Evolutionary conservation across 495 filamentous ascomycete genomes (phyloP).

Genomic region (Aspergillus indologenus): DNA sequence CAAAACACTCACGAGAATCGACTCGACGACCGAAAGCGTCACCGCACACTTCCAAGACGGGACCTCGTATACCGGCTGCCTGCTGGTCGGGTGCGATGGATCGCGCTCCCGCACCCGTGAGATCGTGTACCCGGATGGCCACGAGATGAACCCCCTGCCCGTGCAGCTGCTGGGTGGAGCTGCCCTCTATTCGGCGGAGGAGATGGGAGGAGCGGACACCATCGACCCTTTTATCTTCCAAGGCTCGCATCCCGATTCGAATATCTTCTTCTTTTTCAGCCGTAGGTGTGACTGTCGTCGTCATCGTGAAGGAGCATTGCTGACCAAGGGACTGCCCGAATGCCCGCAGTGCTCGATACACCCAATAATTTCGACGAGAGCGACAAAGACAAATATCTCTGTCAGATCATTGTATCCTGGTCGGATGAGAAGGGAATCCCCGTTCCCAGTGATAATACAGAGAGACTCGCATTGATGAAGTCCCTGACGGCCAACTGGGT

Average conservation of each 20-base stretch:
- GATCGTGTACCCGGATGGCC: slow-evolving; percentile 33
- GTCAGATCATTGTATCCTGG: slow-evolving; percentile 55
- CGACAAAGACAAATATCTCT: slow-evolving; percentile 37
- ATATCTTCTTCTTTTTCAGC: slow-evolving; percentile 53
- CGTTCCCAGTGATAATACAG: slow-evolving; percentile 39
- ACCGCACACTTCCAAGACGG: slow-evolving; percentile 53
- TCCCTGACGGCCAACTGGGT: slow-evolving; percentile 50
- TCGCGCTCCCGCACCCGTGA: slow-evolving; percentile 43
- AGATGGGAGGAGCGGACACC: slow-evolving; percentile 39
- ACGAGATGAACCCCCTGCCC: slow-evolving; percentile 41
- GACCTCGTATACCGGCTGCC: slow-evolving; percentile 39
- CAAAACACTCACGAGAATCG: slow-evolving; percentile 39
- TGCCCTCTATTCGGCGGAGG: slow-evolving; percentile 35
- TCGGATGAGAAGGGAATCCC: slow-evolving; percentile 40
- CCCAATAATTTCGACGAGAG: slow-evolving; percentile 40
- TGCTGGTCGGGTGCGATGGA: slow-evolving; percentile 59
- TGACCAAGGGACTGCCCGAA: slow-evolving; percentile 4
- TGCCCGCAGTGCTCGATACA: slow-evolving; percentile 41
- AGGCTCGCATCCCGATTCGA: slow-evolving; percentile 53
- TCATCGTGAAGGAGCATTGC: not conserved
- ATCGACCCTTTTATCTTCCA: slow-evolving; percentile 63
- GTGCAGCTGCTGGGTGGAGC: slow-evolving; percentile 48
- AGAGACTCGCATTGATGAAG: slow-evolving; percentile 51
- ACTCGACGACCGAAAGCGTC: slow-evolving; percentile 32
- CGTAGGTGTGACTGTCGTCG: not conserved